Evolutionary conservation across 2,329 filamentous ascomycete species (phyloP), one percentile per base, ranked within the genome.

Genomic region (Exophiala xenobiotica): DNA sequence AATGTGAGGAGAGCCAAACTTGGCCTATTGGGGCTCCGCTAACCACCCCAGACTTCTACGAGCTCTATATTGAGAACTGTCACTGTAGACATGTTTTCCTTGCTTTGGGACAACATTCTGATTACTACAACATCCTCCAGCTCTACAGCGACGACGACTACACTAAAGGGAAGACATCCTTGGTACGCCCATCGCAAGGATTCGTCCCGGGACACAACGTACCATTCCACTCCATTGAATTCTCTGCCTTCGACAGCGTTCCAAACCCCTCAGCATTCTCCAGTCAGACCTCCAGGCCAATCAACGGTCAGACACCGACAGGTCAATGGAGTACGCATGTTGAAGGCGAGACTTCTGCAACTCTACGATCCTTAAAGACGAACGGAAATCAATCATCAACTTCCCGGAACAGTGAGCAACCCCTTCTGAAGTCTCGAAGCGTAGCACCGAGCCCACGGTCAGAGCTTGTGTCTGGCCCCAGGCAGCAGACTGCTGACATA

Each of bases 1-100:
- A 54, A 49, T 38, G 54, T 57, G 26, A 35, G 50, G 19, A 6
- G 6, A 42, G 8, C 4, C n/a, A 26, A 27, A 3, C 20, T 26
- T n/a, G 18, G 5, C 11, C 14, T 8, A 31, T 6, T 18, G 26
- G 26, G 19, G 7, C 18, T 22, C 12, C 27, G 23, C 56, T 59
- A 29, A 59, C 26, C 12, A 6, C 8, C 16, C n/a, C n/a, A 59
- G 56, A 56, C 33, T 51, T 52, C 47, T 60, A 60, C 40, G 52
- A 56, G 42, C 22, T 60, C 20, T 51, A 50, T 33, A 44, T 60
- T 22, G 57, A 60, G 45, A 60, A 60, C 29, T 60, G 54, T 44
- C 57, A 60, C 27, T 57, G 54, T 39, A 41, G 54, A 38, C 57
- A 60, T 33, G 31, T 58, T 23, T 56, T 58, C 41, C 52, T 60